phyloP scores from a whole-genome alignment of 495 filamentous ascomycete genomes.

The Xylaria castorea region DNA sequence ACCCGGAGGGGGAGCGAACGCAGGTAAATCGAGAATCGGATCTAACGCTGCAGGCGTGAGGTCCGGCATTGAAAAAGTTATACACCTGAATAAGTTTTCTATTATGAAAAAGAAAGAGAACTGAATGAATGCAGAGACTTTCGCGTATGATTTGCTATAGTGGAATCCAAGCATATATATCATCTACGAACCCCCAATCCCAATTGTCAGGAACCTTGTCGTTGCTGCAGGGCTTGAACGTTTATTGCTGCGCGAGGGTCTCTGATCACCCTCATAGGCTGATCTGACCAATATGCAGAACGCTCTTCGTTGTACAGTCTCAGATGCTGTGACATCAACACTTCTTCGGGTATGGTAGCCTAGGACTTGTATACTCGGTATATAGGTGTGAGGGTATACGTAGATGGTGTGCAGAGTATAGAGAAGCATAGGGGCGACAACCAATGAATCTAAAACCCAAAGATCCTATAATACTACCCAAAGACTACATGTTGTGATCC shows the following conservation, averaged over 20 bases:
- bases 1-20: conserved; percentile 35
- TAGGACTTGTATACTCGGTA: neutral
- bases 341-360: neutral
- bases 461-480: neutral
- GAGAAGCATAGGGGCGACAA: neutral
- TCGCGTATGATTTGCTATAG: neutral
- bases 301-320: neutral
- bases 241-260: neutral
- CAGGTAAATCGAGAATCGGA: conserved; percentile 34
- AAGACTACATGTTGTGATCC: neutral
- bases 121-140: neutral
- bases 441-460: neutral
- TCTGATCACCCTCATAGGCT: neutral
- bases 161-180: neutral
- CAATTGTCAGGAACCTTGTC: neutral
- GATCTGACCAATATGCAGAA: neutral
- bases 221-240: neutral
- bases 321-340: neutral
- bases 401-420: neutral
- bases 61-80: neutral
- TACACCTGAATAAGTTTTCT: neutral
- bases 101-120: neutral
- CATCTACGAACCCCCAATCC: neutral
- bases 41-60: conserved; percentile 26
- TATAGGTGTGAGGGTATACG: neutral